A percentile compares a stretch with the other conserved stretches of the same genome.
These are phyloP conservation scores for Lycium barbarum DNA, from an alignment of 257 asterid species.

Conservation along the genomic window DNA sequence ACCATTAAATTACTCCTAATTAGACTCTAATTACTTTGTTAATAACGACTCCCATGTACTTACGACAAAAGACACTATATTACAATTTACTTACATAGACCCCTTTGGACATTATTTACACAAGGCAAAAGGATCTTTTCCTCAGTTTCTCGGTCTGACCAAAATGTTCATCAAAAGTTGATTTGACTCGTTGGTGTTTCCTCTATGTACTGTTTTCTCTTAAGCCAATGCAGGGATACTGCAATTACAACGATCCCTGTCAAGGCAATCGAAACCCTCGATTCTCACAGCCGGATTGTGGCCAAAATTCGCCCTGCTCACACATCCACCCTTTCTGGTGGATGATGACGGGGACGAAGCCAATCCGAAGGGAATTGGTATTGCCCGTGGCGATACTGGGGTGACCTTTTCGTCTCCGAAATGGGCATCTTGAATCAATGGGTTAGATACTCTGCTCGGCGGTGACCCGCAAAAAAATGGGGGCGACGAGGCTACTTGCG, in stretches of 20 bases:
- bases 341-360: conserved; percentile 66
- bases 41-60: conserved; percentile 46
- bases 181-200: neutral
- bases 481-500: conserved; percentile 92
- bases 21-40: conserved; percentile 34
- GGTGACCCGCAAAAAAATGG: conserved; percentile 99
- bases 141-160: neutral
- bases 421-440: conserved; percentile 84
- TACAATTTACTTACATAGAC: conserved; percentile 30
- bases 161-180: conserved; percentile 41
- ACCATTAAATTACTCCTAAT: conserved; percentile 33
- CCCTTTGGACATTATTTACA: conserved; percentile 56
- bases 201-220: conserved; percentile 33
- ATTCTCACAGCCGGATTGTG: conserved; percentile 87
- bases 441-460: conserved; percentile 99
- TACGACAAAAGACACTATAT: conserved; percentile 37
- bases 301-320: conserved; percentile 75
- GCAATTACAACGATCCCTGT: conserved; percentile 88
- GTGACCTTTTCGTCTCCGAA: conserved; percentile 69
- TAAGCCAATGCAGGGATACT: conserved; percentile 95
- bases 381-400: conserved; percentile 70
- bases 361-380: conserved; percentile 59
- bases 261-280: conserved; percentile 97
- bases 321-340: conserved; percentile 69
- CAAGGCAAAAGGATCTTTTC: conserved; percentile 46